Evolutionary conservation across 116 monocot genomes (phyloP).

Genomic region (Posidonia oceanica): DNA sequence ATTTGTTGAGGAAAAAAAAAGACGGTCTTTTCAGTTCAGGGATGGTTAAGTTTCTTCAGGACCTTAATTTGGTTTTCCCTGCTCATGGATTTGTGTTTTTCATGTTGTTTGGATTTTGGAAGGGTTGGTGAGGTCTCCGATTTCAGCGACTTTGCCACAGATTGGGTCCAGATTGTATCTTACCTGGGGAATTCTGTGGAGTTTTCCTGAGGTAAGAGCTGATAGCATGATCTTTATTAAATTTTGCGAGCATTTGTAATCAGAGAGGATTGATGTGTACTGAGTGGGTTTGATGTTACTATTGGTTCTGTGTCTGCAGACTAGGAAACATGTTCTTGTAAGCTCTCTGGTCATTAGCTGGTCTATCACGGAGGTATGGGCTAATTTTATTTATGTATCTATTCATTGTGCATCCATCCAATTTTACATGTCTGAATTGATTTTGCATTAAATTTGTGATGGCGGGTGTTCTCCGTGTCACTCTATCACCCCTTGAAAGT

Average conservation of each 20-base stretch:
- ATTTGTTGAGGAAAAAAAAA: not conserved
- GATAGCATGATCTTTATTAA: too few relatives aligned
- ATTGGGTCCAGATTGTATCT: constrained; percentile 81
- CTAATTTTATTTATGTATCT: not conserved
- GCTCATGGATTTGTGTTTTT: not conserved
- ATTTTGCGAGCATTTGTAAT: too few relatives aligned
- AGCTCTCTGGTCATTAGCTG: constrained; percentile 94
- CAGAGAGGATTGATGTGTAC: too few relatives aligned
- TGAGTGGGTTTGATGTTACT: too few relatives aligned
- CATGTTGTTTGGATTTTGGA: not conserved
- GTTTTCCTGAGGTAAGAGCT: constrained; percentile 74
- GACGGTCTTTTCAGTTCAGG: not conserved
- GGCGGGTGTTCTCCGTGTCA: too few relatives aligned
- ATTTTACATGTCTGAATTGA: too few relatives aligned
- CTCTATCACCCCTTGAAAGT: too few relatives aligned
- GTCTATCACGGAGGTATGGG: constrained; percentile 88
- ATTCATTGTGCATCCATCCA: too few relatives aligned
- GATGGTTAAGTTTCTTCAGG: too few relatives aligned
- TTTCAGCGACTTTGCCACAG: constrained; percentile 84
- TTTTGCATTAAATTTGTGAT: too few relatives aligned
- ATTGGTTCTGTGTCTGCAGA: constrained; percentile 22
- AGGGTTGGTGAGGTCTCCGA: constrained; percentile 92
- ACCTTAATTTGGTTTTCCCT: not conserved
- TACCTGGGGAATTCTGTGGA: constrained; percentile 82
- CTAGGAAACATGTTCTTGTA: constrained; percentile 62